A percentile compares a stretch with the other conserved stretches of the same genome.
phyloP scores from a whole-genome alignment of 2,329 filamentous ascomycete genomes.

The Aphanoascus verrucosus region DNA sequence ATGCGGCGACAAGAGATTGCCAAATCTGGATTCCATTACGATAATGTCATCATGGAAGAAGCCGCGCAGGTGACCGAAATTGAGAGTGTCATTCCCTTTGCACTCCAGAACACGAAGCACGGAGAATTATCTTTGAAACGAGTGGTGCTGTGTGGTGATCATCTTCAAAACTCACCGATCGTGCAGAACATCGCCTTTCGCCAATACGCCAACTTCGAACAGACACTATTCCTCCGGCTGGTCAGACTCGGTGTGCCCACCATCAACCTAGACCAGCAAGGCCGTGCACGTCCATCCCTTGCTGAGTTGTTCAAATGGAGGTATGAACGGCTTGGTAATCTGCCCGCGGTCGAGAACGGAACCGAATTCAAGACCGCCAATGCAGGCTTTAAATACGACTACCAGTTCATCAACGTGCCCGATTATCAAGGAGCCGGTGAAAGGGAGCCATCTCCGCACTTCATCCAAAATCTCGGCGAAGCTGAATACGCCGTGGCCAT shows the following conservation, averaged over 20 bases:
- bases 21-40: conserved; percentile 86
- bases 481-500: conserved; percentile 94
- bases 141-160: conserved; percentile 86
- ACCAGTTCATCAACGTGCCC: conserved; percentile 90
- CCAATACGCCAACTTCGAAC: conserved; percentile 90
- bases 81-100: conserved; percentile 88
- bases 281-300: conserved; percentile 75
- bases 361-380: conserved; percentile 72
- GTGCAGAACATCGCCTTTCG: conserved; percentile 91
- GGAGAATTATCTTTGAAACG: conserved; percentile 69
- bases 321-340: conserved; percentile 67
- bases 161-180: conserved; percentile 91
- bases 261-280: conserved; percentile 84
- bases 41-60: conserved; percentile 98
- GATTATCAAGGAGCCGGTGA: conserved; percentile 89
- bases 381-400: conserved; percentile 84
- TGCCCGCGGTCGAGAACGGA: conserved; percentile 59
- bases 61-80: conserved; percentile 96
- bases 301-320: conserved; percentile 89
- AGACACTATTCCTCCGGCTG: conserved; percentile 84
- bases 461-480: conserved; percentile 91
- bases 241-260: conserved; percentile 87
- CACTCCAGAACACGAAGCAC: conserved; percentile 71
- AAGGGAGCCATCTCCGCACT: conserved; percentile 81
- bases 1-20: conserved; percentile 89